Base-by-base conservation (phyloP, 2,329 filamentous ascomycete species). In the Pseudogymnoascus sp. region DNA sequence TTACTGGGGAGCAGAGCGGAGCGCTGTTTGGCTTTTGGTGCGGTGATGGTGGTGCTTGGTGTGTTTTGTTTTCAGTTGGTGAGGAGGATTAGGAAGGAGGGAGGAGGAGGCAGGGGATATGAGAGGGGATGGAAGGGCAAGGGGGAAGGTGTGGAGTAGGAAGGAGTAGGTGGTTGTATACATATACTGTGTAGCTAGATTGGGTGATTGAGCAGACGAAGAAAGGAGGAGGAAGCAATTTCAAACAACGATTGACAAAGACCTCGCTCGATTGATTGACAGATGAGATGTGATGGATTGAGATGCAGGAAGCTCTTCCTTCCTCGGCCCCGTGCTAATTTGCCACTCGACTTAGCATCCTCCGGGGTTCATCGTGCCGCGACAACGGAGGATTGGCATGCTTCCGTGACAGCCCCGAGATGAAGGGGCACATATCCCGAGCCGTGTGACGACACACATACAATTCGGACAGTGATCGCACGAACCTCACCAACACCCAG, bases 111-210 rank as follows among this genome's bases (percentile, higher is more conserved):
- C 21, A 23, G 42, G 21, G 25, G 28, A 56, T 31, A n/a, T 31
- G 46, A 53, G 21, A 53, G 25, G 25, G 46, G 23, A 21, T 49
- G 23, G 23, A 18, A 11, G 25, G 9, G 14, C 14, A 18, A 11
- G 25, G 9, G n/a, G 49, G 28, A n/a, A 14, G 3, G 11, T 49
- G 49, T 56, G 49, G 49, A 34, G 49, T 34, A 43, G 40, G 21
- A 21, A 21, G 21, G 40, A 43, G 40, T 43, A 34, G 49, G 49
- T 11, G 28, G 49, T 34, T 56, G 49, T 56, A 56, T 56, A 56
- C 49, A 56, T 56, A 56, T 56, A 56, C 28, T 34, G 49, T 56
- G 49, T 34, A 56, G 49, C 49, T 56, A 56, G 49, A 56, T 56
- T 56, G 49, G 14, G 23, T 34, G 49, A 34, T 18, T 56, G n/a